Base-by-base conservation (phyloP, 768 basidiomycete genomes). In the Pulveroboletus sp. region DNA sequence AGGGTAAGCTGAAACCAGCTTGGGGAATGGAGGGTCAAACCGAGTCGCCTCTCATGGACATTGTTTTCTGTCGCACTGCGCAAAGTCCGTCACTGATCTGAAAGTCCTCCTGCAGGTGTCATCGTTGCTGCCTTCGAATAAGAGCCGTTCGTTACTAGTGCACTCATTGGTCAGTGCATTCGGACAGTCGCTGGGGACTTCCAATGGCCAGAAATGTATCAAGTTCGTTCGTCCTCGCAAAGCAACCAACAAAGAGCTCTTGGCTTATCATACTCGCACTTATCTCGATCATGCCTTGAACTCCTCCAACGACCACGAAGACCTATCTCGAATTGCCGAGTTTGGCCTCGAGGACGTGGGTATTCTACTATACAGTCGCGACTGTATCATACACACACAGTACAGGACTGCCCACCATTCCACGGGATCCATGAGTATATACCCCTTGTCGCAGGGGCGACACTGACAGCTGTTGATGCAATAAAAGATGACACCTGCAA, bases 371-470 rank as follows among this genome's bases (percentile, higher is more conserved):
- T 38, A 14, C 17, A 49, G 15, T 18, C 8, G 8, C 27, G 17
- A 26, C 33, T 7, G 18, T 21, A 39, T 50, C 39, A 35, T 39
- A 42, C 28, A 53, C 43, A 36, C 51, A 12, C 43, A 32, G 39
- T 57, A 27, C 27, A 92, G 88, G 93, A 96, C 61, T 94, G 92
- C 57, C 89, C 93, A 0, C 69, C 76, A 1, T 98, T 98, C 61
- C 67, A 66, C 6, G 79, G 77, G 2, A 76, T 98, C 11, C 63
- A 78, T 6, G 73, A 78, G 3, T 96, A 96, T 55, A 81, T 87
- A 6, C 72, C 72, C 5, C 69, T 83, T 5, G 73, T 95, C 1
- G 91, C 85, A 0, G 88, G 93, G 1, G 87, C 87, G 0, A 79
- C 89, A 0, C 71, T 93, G 35, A 83, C 87, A 2, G 93, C 87